Conservation (phyloP, 2,329 filamentous ascomycete species). For the Ophioceras dolichostomum region DNA sequence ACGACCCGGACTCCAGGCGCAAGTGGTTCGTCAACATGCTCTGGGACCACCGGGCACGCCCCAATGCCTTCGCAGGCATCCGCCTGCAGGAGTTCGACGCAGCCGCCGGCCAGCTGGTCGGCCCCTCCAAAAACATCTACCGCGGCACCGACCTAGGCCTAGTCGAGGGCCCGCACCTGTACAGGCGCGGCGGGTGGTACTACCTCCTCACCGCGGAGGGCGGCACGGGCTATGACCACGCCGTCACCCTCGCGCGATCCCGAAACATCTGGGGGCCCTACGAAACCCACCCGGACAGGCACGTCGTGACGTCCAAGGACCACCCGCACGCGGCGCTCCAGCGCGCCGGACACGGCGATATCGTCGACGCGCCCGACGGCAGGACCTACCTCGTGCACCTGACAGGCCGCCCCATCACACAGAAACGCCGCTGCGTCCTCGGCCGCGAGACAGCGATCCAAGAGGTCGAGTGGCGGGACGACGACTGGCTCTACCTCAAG, state of each 20-base stretch:
- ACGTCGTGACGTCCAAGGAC: constrained; percentile 39
- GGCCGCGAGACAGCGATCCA: constrained; percentile 46
- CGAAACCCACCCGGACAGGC: constrained; percentile 43
- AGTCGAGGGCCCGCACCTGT: constrained; percentile 28
- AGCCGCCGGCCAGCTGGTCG: constrained; percentile 33
- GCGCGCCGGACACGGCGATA: constrained; percentile 62
- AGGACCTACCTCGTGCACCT: constrained; percentile 42
- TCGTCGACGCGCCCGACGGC: constrained; percentile 40
- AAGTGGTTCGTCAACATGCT: constrained; percentile 48
- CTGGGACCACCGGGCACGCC: constrained; percentile 38
- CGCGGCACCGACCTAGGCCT: constrained; percentile 39
- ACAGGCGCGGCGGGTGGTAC: constrained; percentile 28
- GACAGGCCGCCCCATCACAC: constrained; percentile 35
- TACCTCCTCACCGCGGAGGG: constrained; percentile 31
- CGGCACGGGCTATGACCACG: constrained; percentile 25
- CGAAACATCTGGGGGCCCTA: constrained; percentile 47
- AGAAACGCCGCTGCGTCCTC: constrained; percentile 38
- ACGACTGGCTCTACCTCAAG: constrained; percentile 53
- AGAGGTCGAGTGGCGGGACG: constrained; percentile 43
- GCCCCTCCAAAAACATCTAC: constrained; percentile 42
- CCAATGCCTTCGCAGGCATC: constrained; percentile 41
- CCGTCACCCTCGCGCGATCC: constrained; percentile 44
- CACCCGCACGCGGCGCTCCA: constrained; percentile 35
- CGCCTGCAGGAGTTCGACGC: constrained; percentile 45
- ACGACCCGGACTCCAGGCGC: constrained; percentile 36